Conservation (phyloP, 192 early-diverging fungal species). For the Oehlia diaphana region DNA sequence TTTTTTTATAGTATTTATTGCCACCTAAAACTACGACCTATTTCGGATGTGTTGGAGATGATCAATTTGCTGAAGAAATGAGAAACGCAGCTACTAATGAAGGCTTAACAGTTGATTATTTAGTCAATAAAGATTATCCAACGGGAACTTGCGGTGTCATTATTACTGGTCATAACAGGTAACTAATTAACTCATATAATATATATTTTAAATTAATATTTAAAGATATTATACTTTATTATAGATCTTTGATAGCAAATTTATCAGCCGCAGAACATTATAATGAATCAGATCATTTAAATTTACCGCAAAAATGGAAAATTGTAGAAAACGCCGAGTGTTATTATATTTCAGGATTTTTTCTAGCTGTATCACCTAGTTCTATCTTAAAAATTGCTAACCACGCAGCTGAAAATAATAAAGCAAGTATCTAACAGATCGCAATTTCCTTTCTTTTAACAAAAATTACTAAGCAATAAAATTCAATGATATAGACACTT, state of each 20-base stretch:
- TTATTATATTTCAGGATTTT: constrained; percentile 95
- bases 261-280: constrained; percentile 93
- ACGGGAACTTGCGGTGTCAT: constrained; percentile 97
- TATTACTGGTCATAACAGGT: constrained; percentile 83
- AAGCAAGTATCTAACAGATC: constrained; percentile 41
- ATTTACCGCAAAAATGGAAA: constrained; percentile 83
- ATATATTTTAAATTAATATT: neutral
- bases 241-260: constrained; percentile 87
- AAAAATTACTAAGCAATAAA: too few relatives aligned
- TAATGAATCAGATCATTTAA: constrained; percentile 45
- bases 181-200: neutral
- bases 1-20: constrained; percentile 62
- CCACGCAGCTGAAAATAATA: constrained; percentile 82
- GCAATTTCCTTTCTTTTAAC: neutral
- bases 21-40: constrained; percentile 87
- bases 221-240: constrained; percentile 7
- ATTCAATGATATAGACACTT: constrained; percentile 51
- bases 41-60: constrained; percentile 90
- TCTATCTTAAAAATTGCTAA: constrained; percentile 85
- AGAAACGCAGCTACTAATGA: constrained; percentile 77
- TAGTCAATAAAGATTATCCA: constrained; percentile 69
- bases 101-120: constrained; percentile 89
- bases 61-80: constrained; percentile 77
- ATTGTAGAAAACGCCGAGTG: constrained; percentile 83
- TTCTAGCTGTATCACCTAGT: constrained; percentile 86